A percentile compares a stretch with the other conserved stretches of the same genome.
Evolutionary conservation across 331 rosid genomes (phyloP).

Genomic region (Saraca asoca): DNA sequence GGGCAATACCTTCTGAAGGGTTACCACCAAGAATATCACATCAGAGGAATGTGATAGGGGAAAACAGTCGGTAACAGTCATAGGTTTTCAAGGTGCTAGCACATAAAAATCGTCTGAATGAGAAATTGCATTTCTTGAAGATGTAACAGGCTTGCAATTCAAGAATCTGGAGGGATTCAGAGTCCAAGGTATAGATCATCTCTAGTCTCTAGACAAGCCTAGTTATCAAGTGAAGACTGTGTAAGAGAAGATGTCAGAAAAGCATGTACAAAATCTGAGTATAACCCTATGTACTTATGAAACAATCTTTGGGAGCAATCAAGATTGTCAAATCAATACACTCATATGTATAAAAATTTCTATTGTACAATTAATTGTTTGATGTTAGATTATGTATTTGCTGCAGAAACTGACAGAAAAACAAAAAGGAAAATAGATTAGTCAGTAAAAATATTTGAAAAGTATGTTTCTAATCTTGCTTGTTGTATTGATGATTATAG

Average conservation of each 20-base stretch:
- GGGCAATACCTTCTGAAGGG: conserved; percentile 2
- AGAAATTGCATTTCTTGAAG: conserved; percentile 17
- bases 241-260: conserved; percentile 10
- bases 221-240: conserved; percentile 4
- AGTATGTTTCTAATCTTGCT: no score
- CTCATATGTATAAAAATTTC: conserved; percentile 14
- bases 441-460: background rate
- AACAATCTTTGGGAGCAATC: conserved; percentile 6
- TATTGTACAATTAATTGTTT: background rate
- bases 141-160: conserved; percentile 14
- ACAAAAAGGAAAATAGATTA: background rate
- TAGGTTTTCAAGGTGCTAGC: background rate
- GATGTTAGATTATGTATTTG: conserved; percentile 11
- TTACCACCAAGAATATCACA: conserved; percentile 6
- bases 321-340: conserved; percentile 18
- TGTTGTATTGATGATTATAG: no score
- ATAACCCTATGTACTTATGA: background rate
- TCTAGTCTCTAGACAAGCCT: conserved; percentile 3
- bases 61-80: background rate
- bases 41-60: conserved; percentile 8
- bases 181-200: conserved; percentile 17
- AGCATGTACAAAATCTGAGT: conserved; percentile 13
- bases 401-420: background rate
- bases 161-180: conserved; percentile 22
- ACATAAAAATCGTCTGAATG: conserved; percentile 6